phyloP scores from a whole-genome alignment of 192 early-diverging fungal species.

The Chytriomyces confervae region DNA sequence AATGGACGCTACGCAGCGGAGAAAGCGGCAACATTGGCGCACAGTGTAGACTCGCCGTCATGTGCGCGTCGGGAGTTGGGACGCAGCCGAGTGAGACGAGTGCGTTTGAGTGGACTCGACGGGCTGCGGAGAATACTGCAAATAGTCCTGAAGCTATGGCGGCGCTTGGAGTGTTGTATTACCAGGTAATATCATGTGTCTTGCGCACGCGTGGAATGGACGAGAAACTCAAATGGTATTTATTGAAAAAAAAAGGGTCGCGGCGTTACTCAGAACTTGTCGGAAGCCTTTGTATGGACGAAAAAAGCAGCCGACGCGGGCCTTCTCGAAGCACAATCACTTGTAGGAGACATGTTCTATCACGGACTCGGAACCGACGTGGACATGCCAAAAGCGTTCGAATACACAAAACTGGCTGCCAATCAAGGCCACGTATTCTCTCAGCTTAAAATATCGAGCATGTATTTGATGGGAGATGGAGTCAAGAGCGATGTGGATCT shows the following conservation, averaged over 20 bases:
- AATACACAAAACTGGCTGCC: constrained; percentile 7
- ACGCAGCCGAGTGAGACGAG: neutral
- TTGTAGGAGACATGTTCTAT: constrained; percentile 20
- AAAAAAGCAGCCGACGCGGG: constrained; percentile 5
- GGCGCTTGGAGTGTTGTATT: constrained; percentile 14
- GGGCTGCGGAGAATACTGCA: constrained; percentile 1
- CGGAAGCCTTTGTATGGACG: constrained; percentile 4
- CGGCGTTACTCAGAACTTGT: neutral
- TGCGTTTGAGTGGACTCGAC: constrained; percentile 17
- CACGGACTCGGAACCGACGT: constrained; percentile 13
- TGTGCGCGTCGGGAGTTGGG: neutral
- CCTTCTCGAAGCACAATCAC: constrained; percentile 2
- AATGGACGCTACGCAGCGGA: neutral
- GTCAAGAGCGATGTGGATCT: constrained; percentile 7
- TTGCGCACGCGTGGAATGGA: too few species aligned
- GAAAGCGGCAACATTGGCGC: constrained; percentile 13
- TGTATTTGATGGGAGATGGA: constrained; percentile 30
- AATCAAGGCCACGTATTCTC: constrained; percentile 10
- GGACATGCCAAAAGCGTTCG: constrained; percentile 2
- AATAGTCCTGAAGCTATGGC: neutral
- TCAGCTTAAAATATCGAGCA: constrained; percentile 10
- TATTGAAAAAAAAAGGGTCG: neutral
- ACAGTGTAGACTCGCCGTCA: constrained; percentile 11
- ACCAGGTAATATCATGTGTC: neutral
- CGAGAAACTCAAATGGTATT: too few species aligned